Conservation (phyloP, 306 rosid genomes). For the Malus orientalis region DNA sequence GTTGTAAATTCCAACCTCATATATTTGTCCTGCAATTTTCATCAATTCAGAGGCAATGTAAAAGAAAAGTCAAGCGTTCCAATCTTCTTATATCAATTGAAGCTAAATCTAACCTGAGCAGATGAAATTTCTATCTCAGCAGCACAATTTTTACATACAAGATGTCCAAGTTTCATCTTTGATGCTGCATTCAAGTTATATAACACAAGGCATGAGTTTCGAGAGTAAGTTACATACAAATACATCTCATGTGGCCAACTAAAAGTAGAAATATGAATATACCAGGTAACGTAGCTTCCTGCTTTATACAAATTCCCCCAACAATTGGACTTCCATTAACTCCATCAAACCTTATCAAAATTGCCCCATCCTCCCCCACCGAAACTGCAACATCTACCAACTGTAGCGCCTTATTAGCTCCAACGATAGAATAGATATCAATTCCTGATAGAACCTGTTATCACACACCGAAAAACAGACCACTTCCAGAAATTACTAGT, state of each 20-base stretch:
- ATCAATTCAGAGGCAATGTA: background rate
- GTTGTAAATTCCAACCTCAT: constrained; percentile 4
- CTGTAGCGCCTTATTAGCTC: constrained; percentile 20
- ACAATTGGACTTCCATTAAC: constrained; percentile 22
- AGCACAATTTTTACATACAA: constrained; percentile 15
- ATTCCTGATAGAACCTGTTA: constrained; percentile 12
- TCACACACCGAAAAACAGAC: background rate
- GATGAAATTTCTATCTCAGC: constrained; percentile 13
- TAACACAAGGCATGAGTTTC: constrained; percentile 1
- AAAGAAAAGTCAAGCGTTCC: background rate
- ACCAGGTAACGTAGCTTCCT: constrained; percentile 3
- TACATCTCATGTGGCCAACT: background rate
- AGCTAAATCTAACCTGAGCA: constrained; percentile 14
- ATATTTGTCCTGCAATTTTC: constrained; percentile 8
- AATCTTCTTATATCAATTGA: background rate
- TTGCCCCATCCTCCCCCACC: constrained; percentile 14
- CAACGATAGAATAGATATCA: constrained; percentile 20
- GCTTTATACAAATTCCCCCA: constrained; percentile 17
- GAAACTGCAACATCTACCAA: constrained; percentile 7
- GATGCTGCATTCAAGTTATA: constrained; percentile 8
- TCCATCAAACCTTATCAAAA: constrained; percentile 14
- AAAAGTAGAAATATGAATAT: background rate
- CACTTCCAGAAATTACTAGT: background rate
- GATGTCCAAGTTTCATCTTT: background rate
- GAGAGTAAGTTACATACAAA: background rate